Evolutionary conservation across 495 filamentous ascomycete species (phyloP).

Genomic region (Penicillium diatomitis): DNA sequence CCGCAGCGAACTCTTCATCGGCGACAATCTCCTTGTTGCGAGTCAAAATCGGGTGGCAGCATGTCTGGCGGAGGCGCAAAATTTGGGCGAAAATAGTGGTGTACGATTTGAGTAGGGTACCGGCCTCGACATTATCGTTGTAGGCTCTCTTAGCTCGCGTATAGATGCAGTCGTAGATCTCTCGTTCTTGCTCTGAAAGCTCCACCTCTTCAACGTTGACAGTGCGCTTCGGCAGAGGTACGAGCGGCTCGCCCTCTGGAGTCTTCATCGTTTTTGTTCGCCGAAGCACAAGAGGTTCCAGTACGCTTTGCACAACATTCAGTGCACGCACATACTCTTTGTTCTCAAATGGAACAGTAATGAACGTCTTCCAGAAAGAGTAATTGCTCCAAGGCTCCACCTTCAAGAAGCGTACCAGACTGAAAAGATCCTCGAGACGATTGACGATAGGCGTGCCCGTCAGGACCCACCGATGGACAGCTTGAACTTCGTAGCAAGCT

Average conservation of each 20-base stretch:
- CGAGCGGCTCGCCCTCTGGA: constrained; percentile 75
- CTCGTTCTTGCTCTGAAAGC: constrained; percentile 72
- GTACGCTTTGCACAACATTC: constrained; percentile 92
- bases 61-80: constrained; percentile 84
- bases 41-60: constrained; percentile 85
- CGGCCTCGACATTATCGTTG: constrained; percentile 75
- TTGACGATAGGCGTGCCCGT: constrained; percentile 98
- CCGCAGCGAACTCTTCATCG: constrained; percentile 79
- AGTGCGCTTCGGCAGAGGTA: constrained; percentile 71
- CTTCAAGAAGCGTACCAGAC: constrained; percentile 77
- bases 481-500: constrained; percentile 82
- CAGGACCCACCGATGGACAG: constrained; percentile 82
- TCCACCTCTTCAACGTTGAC: constrained; percentile 80
- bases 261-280: constrained; percentile 98
- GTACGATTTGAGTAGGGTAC: constrained; percentile 87
- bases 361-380: constrained; percentile 98
- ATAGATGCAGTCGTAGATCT: constrained; percentile 86
- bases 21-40: constrained; percentile 75
- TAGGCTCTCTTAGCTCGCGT: constrained; percentile 75
- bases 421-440: constrained; percentile 93
- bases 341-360: constrained; percentile 91
- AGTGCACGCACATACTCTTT: constrained; percentile 88
- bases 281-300: constrained; percentile 91
- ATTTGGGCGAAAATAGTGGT: constrained; percentile 97
- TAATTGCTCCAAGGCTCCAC: constrained; percentile 98